Conservation (phyloP, 805 yeast species). For the Candida jianshihensis region DNA sequence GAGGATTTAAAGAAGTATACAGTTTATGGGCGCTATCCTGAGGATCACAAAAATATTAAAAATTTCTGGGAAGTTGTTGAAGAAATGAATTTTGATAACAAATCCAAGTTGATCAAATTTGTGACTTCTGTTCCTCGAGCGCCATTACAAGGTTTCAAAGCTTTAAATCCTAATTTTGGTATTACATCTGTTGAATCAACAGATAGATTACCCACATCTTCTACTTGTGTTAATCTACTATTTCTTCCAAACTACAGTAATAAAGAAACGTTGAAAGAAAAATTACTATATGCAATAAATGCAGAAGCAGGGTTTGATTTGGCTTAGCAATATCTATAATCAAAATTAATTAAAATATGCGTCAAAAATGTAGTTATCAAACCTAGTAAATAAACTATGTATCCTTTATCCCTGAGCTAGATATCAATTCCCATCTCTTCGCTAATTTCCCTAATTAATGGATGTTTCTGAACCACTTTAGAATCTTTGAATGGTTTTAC, state of each 20-base stretch:
- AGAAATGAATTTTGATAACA: conserved; percentile 60
- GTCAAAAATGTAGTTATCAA: neutral
- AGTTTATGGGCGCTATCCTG: conserved; percentile 57
- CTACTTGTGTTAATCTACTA: conserved; percentile 86
- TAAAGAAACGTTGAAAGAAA: conserved; percentile 47
- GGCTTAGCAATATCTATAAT: conserved; percentile 24
- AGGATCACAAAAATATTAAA: conserved; percentile 48
- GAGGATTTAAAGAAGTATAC: conserved; percentile 60
- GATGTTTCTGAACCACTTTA: conserved; percentile 11
- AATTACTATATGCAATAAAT: conserved; percentile 71
- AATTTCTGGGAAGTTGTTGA: conserved; percentile 71
- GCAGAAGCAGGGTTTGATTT: conserved; percentile 86
- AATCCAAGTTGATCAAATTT: conserved; percentile 66
- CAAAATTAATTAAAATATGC: neutral
- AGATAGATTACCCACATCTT: conserved; percentile 68
- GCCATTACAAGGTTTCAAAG: conserved; percentile 80
- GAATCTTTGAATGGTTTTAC: conserved; percentile 6
- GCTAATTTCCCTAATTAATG: conserved; percentile 14
- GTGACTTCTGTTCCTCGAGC: conserved; percentile 91
- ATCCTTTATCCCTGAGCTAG: neutral
- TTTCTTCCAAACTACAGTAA: conserved; percentile 78
- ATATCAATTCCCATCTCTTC: conserved; percentile 12
- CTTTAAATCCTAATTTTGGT: conserved; percentile 72
- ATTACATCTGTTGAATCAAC: conserved; percentile 49
- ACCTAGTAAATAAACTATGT: neutral